Conservation (phyloP, 352 stramenopile genomes). For the Phytophthora pini region DNA sequence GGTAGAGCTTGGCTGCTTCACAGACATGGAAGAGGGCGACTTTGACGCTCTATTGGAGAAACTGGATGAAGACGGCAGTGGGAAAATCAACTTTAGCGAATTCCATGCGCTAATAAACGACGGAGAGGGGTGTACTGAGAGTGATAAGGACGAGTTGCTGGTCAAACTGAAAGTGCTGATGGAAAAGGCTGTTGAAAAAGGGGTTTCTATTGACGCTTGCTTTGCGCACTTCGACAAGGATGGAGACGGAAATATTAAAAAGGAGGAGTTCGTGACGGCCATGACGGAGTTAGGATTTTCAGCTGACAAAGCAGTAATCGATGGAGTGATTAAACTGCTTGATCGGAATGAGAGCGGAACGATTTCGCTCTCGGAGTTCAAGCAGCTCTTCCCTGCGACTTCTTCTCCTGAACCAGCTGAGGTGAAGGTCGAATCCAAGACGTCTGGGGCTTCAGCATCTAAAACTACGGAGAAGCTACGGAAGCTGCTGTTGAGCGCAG, state of each 20-base stretch:
- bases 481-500: slow-evolving; percentile 35
- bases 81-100: slow-evolving; percentile 64
- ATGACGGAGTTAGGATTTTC: slow-evolving; percentile 65
- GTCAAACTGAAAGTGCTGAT: slow-evolving; percentile 53
- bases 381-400: slow-evolving; percentile 46
- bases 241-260: slow-evolving; percentile 62
- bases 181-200: slow-evolving; percentile 48
- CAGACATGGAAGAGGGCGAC: slow-evolving; percentile 45
- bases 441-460: not conserved
- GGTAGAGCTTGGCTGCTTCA: slow-evolving; percentile 53
- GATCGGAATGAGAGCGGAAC: slow-evolving; percentile 70
- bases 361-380: slow-evolving; percentile 74
- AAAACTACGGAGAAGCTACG: slow-evolving; percentile 31
- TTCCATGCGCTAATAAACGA: slow-evolving; percentile 54
- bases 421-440: no score
- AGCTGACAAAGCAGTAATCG: slow-evolving; percentile 35
- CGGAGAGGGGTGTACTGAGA: not conserved
- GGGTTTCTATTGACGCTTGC: slow-evolving; percentile 60
- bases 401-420: not conserved
- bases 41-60: slow-evolving; percentile 54
- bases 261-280: slow-evolving; percentile 60
- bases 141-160: slow-evolving; percentile 33
- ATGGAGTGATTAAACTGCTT: slow-evolving; percentile 52
- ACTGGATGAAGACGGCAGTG: slow-evolving; percentile 59
- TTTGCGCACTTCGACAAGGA: slow-evolving; percentile 90